These are phyloP conservation scores for Populus deltoides DNA, from an alignment of 345 rosid genomes.

Conservation along the genomic window DNA sequence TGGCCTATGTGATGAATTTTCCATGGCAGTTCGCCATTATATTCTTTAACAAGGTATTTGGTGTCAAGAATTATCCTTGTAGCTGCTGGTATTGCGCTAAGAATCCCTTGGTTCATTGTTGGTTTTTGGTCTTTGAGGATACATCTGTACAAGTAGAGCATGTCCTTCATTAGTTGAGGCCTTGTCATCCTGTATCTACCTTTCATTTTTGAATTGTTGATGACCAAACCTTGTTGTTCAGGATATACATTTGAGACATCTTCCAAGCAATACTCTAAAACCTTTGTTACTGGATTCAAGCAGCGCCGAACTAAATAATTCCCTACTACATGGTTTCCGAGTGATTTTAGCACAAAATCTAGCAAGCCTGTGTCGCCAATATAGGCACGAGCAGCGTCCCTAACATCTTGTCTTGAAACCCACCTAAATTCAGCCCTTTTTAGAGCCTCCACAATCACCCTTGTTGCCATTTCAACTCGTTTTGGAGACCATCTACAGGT, in stretches of 20 bases:
- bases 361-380: constrained; percentile 92
- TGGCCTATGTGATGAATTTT: constrained; percentile 25
- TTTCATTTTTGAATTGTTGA: constrained; percentile 39
- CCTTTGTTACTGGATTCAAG: constrained; percentile 88
- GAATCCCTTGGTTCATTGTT: constrained; percentile 30
- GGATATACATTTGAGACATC: constrained; percentile 53
- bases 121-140: constrained; percentile 54
- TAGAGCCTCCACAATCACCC: constrained; percentile 73
- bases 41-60: constrained; percentile 68
- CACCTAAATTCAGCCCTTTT: constrained; percentile 58
- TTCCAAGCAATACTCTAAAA: constrained; percentile 80
- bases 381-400: constrained; percentile 83
- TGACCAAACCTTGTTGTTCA: constrained; percentile 33
- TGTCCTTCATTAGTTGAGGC: constrained; percentile 66
- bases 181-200: constrained; percentile 49
- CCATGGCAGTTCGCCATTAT: constrained; percentile 24
- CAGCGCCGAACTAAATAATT: constrained; percentile 82
- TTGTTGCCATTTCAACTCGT: constrained; percentile 79
- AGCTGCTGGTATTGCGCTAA: constrained; percentile 51
- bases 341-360: constrained; percentile 83
- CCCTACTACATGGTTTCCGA: constrained; percentile 86
- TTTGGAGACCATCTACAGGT: constrained; percentile 85
- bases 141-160: constrained; percentile 47
- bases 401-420: constrained; percentile 90
- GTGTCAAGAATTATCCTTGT: constrained; percentile 70